These are phyloP conservation scores for Penicillium pulvis DNA, from an alignment of 495 filamentous ascomycete genomes.

Conservation along the genomic window DNA sequence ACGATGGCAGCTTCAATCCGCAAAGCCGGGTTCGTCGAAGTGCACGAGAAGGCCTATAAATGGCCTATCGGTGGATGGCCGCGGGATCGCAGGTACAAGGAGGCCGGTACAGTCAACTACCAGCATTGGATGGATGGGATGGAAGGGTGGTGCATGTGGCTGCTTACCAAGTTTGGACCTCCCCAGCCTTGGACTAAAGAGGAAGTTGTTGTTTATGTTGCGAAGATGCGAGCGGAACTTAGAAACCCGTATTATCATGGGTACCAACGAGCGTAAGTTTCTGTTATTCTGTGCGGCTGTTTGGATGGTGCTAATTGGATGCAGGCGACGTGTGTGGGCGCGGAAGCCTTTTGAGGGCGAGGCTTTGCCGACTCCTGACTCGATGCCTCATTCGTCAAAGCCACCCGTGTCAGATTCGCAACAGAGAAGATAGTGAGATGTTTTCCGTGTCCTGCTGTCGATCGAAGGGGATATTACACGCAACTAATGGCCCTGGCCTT, in stretches of 20 bases:
- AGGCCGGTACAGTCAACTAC: slow-evolving; percentile 4
- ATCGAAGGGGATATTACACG: neutral
- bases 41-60: slow-evolving; percentile 10
- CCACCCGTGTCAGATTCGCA: neutral
- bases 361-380: slow-evolving; percentile 3
- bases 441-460: neutral
- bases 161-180: slow-evolving; percentile 3
- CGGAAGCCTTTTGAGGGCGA: slow-evolving; percentile 22
- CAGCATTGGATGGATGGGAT: slow-evolving; percentile 8
- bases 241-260: slow-evolving; percentile 25
- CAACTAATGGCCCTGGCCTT: neutral
- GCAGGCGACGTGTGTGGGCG: slow-evolving; percentile 25
- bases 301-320: neutral
- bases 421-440: neutral
- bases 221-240: slow-evolving; percentile 25
- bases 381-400: neutral
- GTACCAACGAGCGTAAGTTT: slow-evolving; percentile 19
- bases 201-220: slow-evolving; percentile 28
- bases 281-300: neutral
- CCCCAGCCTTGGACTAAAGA: slow-evolving; percentile 12
- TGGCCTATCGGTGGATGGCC: slow-evolving; percentile 8
- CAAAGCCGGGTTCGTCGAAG: slow-evolving; percentile 5
- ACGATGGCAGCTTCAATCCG: slow-evolving; percentile 4
- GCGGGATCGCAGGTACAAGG: neutral
- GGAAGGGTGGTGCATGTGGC: slow-evolving; percentile 11